Evolutionary conservation across 441 rosid genomes (phyloP), one percentile per base, ranked within the genome.

Genomic region (Gossypium davidsonii): DNA sequence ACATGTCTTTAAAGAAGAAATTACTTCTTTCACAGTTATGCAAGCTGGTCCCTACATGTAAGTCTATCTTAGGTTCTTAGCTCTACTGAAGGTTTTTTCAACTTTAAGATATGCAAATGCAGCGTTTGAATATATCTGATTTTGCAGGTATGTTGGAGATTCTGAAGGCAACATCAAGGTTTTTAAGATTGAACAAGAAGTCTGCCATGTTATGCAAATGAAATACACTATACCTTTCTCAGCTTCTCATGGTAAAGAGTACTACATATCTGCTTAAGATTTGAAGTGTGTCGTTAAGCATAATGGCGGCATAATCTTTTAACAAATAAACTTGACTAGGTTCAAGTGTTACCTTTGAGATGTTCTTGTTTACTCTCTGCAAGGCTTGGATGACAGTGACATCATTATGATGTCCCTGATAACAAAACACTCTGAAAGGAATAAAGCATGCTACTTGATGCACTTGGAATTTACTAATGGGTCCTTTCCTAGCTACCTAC

Each of bases 131-230:
- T 37, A 78, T 53, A 34, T 71, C 37, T 77, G 7, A 67, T 56
- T 76, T 71, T 66, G 78, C 87, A 92, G 99, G 77, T 92, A 87
- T 67, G 81, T 83, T 77, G 99, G 99, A 78, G 91, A 91, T 83
- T 81, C 89, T 79, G 78, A 68, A 70, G 99, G 99, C 76, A 89
- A 92, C 56, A 77, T 92, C 28, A 80, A 85, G 12, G 85, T 94
- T 76, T 76, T 94, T 59, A 88, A 84, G 88, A 83, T 91, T 52
- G 94, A 88, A 62, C 79, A 70, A 74, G 93, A 85, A 20, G 71
- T 83, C 61, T 68, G 63, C 62, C 83, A 73, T 44, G 64, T 87
- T 28, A 73, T 78, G 65, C 85, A 73, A 63, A 90, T 87, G 97
- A 83, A 86, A 26, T 94, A 94, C 67, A 79, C 74, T 23, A 85